Base-by-base conservation (phyloP, 2,329 filamentous ascomycete species). In the Neurospora sp. region DNA sequence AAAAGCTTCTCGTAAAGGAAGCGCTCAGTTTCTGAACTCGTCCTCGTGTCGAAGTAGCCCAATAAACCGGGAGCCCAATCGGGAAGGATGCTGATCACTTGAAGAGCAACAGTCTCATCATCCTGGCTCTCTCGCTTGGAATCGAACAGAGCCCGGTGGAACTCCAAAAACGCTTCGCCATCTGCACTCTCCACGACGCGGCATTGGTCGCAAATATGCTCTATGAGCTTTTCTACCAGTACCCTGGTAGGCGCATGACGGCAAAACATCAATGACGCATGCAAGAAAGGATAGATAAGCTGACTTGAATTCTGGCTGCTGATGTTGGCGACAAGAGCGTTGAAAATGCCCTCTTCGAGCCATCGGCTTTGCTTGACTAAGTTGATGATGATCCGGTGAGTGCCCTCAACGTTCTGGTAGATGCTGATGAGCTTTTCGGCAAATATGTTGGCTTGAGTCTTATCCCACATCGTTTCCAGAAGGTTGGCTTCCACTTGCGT, bases 371-470 rank as follows among this genome's bases (percentile, higher is more conserved):
- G 80, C n/a, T 81, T 78, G 57, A 91, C 79, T 41, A 93, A 81
- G 3, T 83, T 81, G 43, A 79, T 79, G 67, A 93, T 77, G 68
- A 93, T 90, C 12, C 79, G 80, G 67, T 85, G 82, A 1, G 86
- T 87, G 2, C 82, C 81, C 1, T 76, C 72, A 0, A 79, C 78
- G 69, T 88, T 88, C 75, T 89, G 86, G 72, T 89, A 85, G 67
- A 91, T 82, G 23, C 82, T 81, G 37, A 93, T 82, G 36, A 93
- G 82, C 76, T 91, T 92, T 75, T 89, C 87, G 33, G 90, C 77
- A 68, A 91, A 87, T n/a, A 88, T 80, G 72, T 85, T 87, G 68
- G 62, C 75, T 70, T 36, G 70, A 37, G n/a, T 72, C 68, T 74
- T 74, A 72, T 77, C 75, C 80, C 82, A 84, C 41, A 83, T 80